Evolutionary conservation across 331 rosid species (phyloP), one percentile per base, ranked within the genome.

Genomic region (Dryas integrifolia): DNA sequence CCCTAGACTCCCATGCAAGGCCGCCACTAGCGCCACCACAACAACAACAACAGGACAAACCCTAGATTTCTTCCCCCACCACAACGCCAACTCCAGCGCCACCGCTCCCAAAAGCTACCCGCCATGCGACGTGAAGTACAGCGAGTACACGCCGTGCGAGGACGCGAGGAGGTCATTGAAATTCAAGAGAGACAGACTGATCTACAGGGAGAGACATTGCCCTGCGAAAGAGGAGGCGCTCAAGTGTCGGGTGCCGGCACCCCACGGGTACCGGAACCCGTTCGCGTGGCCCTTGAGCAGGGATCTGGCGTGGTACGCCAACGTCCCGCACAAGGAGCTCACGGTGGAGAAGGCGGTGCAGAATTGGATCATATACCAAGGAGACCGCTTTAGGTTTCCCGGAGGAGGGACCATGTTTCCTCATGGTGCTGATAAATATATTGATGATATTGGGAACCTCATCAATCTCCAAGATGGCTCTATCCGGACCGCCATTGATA

Each of bases 361-460:
- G 88, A 90, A 92, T 75, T 90, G 98, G 98, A 87, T 92, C 10
- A 79, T 86, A 4, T 86, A 73, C 55, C 85, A 90, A 72, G 96
- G 90, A 0, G 89, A 92, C 5, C 72, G 56, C 78, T 90, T 92
- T 59, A 52, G 78, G 44, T 92, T 92, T 52, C 98, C 92, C 2
- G 96, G 98, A 0, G 96, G 98, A 5, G 98, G 98, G 11, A 92
- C 96, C 21, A 92, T 87, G 98, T 92, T 92, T 43, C 96, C 96
- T 0, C 26, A 82, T 48, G 98, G 98, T 39, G 98, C 96, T 2
- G 96, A 82, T 45, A 88, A 89, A n/a, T 92, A 92, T n/a, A 92
- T 92, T 16, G 92, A 88, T 43, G 89, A 90, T 55, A 92, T 92
- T 5, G 96, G 81, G 0, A 67, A 69, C 46, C 39, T 90, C 11